phyloP scores from a whole-genome alignment of 2,329 filamentous ascomycete genomes.

The Eutypella sp. region DNA sequence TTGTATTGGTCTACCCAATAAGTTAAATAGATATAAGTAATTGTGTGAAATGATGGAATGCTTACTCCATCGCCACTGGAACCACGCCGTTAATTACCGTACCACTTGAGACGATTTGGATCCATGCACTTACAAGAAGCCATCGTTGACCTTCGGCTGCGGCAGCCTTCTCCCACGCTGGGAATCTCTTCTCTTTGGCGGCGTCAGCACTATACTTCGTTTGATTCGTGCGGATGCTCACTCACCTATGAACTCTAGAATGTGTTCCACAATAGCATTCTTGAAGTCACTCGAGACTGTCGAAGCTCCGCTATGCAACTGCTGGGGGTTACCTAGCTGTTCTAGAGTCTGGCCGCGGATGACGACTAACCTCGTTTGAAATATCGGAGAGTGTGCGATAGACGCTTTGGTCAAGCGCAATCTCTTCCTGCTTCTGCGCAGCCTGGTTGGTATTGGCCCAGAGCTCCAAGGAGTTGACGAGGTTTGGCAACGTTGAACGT shows the following conservation, averaged over 20 bases:
- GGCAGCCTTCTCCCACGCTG: slow-evolving; percentile 14
- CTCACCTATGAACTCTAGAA: slow-evolving; percentile 10
- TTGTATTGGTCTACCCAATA: slow-evolving; percentile 26
- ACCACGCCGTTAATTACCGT: background rate
- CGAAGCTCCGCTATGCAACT: slow-evolving; percentile 4
- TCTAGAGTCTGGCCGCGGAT: too few relatives aligned
- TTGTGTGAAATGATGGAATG: too few relatives aligned
- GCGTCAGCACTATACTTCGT: background rate
- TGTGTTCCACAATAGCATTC: slow-evolving; percentile 7
- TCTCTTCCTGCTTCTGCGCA: background rate
- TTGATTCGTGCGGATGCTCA: background rate
- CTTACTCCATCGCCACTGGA: background rate
- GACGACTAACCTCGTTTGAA: background rate
- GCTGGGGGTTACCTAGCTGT: background rate
- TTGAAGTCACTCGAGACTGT: slow-evolving; percentile 6
- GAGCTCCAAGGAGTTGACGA: slow-evolving; percentile 25
- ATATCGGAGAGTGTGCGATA: background rate
- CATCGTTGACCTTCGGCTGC: slow-evolving; percentile 8
- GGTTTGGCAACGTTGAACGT: slow-evolving; percentile 17
- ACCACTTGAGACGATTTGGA: background rate
- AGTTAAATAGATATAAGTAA: too few relatives aligned
- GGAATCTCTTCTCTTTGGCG: background rate
- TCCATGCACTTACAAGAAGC: slow-evolving; percentile 11
- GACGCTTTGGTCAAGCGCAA: background rate
- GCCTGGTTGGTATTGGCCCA: slow-evolving; percentile 15